Conservation (phyloP, 805 yeast species). For the Hanseniaspora taiwanica region DNA sequence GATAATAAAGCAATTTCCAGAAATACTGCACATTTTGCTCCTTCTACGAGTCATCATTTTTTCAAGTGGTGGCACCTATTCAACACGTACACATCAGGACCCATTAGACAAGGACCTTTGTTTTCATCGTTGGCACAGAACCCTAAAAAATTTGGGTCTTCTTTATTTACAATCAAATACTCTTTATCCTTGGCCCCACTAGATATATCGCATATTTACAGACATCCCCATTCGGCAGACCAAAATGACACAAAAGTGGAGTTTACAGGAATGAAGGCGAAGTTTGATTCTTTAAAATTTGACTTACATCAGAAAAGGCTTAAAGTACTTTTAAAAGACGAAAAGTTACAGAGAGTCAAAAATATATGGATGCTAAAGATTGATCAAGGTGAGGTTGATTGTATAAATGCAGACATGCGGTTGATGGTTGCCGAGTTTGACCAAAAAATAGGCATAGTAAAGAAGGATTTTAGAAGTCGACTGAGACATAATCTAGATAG, state of each 20-base stretch:
- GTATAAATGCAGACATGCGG: constrained; percentile 55
- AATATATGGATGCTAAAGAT: constrained; percentile 41
- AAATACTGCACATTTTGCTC: constrained; percentile 63
- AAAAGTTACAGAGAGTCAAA: constrained; percentile 31
- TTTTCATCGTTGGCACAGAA: constrained; percentile 40
- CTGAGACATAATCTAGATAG: no score
- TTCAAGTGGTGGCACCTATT: constrained; percentile 74
- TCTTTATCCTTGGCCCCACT: constrained; percentile 54
- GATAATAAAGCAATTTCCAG: constrained; percentile 27
- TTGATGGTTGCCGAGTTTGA: constrained; percentile 50
- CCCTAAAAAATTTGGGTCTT: constrained; percentile 48
- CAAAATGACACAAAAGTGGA: constrained; percentile 1
- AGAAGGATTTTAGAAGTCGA: no score
- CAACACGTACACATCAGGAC: constrained; percentile 62
- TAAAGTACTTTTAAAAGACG: constrained; percentile 28
- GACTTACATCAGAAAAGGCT: constrained; percentile 49
- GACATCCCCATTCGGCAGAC: constrained; percentile 30
- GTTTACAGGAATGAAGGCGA: constrained; percentile 54
- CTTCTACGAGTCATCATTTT: constrained; percentile 55
- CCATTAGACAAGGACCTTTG: constrained; percentile 58
- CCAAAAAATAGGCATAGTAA: no score
- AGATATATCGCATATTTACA: constrained; percentile 56
- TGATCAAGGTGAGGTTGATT: constrained; percentile 57
- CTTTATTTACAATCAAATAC: constrained; percentile 62
- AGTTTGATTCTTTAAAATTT: constrained; percentile 35